Evolutionary conservation across 2,329 filamentous ascomycete genomes (phyloP).

Genomic region (Ophiostoma tasmaniense): DNA sequence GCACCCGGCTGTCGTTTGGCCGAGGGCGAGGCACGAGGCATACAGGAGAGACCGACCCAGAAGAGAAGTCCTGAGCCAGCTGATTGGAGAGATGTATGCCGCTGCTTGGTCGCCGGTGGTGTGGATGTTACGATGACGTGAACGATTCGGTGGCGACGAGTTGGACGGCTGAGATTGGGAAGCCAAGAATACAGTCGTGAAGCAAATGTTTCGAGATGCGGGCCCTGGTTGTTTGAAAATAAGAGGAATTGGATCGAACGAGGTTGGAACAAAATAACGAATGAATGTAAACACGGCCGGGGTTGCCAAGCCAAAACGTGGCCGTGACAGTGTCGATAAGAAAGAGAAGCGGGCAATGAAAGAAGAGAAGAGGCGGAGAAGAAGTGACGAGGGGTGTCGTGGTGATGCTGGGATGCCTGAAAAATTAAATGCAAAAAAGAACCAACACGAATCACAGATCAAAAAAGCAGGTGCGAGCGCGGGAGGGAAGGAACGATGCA

Average conservation of each 20-base stretch:
- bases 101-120: not conserved
- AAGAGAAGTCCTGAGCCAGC: slow-evolving; percentile 37
- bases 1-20: slow-evolving; percentile 55
- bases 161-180: not conserved
- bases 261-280: not conserved
- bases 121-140: not conserved
- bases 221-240: not conserved
- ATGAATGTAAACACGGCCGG: not conserved
- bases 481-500: slow-evolving; percentile 2
- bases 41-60: slow-evolving; percentile 41
- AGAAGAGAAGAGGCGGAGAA: not conserved
- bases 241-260: not conserved
- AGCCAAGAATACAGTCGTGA: not conserved
- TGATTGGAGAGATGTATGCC: not conserved
- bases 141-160: not conserved
- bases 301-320: not conserved
- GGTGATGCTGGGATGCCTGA: not conserved
- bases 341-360: not conserved
- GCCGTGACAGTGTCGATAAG: not conserved
- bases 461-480: not conserved
- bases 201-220: not conserved
- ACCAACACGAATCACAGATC: not conserved
- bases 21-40: slow-evolving; percentile 53
- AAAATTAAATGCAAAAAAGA: not conserved
- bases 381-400: not conserved